Conservation (phyloP, 2,329 filamentous ascomycete genomes). For the Colletotrichum lindemuthianum region DNA sequence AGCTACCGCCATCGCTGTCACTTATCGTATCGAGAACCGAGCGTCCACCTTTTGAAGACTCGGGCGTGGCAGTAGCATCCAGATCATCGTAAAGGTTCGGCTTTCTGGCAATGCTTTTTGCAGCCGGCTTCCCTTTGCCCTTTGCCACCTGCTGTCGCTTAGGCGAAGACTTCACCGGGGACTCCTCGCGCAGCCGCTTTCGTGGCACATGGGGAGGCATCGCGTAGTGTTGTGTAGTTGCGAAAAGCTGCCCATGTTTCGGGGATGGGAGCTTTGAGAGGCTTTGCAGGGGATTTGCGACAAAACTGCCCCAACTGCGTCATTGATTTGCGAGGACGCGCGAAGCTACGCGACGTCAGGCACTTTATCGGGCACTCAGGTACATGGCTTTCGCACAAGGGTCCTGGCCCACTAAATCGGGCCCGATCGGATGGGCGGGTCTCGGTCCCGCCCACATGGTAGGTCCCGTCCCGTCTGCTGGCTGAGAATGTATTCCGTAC, state of each 20-base stretch:
- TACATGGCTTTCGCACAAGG: not conserved
- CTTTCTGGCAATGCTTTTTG: constrained; percentile 54
- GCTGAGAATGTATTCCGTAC: too few species aligned
- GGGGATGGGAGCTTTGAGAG: constrained; percentile 10
- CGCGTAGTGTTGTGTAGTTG: constrained; percentile 29
- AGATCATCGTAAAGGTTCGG: constrained; percentile 70
- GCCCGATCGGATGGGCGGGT: constrained; percentile 25
- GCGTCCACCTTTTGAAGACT: constrained; percentile 54
- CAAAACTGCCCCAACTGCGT: constrained; percentile 36
- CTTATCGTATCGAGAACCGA: constrained; percentile 56
- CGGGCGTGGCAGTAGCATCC: constrained; percentile 59
- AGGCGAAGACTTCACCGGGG: constrained; percentile 38
- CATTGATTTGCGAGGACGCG: constrained; percentile 42
- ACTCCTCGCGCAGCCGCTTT: constrained; percentile 66
- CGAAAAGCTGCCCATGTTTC: constrained; percentile 1
- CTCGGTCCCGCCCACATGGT: too few species aligned
- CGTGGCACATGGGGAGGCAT: constrained; percentile 78
- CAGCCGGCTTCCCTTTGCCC: constrained; percentile 11
- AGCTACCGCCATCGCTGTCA: constrained; percentile 57
- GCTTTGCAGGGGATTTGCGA: constrained; percentile 26
- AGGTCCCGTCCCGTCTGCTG: too few species aligned
- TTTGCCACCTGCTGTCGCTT: constrained; percentile 36
- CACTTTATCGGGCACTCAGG: constrained; percentile 1
- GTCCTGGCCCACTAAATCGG: constrained; percentile 22
- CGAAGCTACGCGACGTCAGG: constrained; percentile 34